A percentile compares a stretch with the other conserved stretches of the same genome.
Conservation (phyloP, 2,329 filamentous ascomycete species). For the Metarhizium humberi region DNA sequence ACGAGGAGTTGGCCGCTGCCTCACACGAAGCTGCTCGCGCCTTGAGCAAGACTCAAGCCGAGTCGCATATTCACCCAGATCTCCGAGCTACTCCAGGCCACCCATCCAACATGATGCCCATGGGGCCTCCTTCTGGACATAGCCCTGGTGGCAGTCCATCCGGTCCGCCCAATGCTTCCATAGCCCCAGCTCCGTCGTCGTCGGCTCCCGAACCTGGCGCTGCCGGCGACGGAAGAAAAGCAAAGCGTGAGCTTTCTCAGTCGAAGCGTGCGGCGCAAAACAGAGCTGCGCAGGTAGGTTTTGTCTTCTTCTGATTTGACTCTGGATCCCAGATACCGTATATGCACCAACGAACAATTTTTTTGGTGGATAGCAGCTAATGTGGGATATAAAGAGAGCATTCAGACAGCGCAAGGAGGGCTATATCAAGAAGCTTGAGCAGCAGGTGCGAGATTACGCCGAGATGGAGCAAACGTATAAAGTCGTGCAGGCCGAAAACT, state of each 20-base stretch:
- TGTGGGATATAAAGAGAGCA: conserved; percentile 54
- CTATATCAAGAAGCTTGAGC: conserved; percentile 95
- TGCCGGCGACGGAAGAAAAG: conserved; percentile 54
- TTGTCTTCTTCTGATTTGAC: background rate
- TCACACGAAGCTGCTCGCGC: conserved; percentile 25
- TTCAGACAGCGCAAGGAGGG: conserved; percentile 97
- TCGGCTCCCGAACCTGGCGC: conserved; percentile 17
- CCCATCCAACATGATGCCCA: conserved; percentile 28
- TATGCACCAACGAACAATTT: background rate
- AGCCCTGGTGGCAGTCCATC: conserved; percentile 19
- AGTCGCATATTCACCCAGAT: conserved; percentile 40
- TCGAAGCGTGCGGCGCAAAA: conserved; percentile 97
- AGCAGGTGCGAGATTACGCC: conserved; percentile 76
- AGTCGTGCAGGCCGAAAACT: conserved; percentile 79
- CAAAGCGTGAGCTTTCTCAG: conserved; percentile 84
- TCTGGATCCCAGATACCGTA: background rate
- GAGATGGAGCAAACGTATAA: conserved; percentile 71
- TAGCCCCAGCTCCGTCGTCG: conserved; percentile 22
- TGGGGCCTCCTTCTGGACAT: conserved; percentile 22
- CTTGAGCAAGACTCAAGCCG: conserved; percentile 27
- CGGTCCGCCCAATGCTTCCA: conserved; percentile 15
- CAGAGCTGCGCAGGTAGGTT: conserved; percentile 78
- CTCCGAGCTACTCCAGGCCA: conserved; percentile 26
- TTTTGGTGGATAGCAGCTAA: background rate
- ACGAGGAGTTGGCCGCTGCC: conserved; percentile 28